phyloP scores from a whole-genome alignment of 2,329 filamentous ascomycete genomes.

The Coniochaeta prunicola region DNA sequence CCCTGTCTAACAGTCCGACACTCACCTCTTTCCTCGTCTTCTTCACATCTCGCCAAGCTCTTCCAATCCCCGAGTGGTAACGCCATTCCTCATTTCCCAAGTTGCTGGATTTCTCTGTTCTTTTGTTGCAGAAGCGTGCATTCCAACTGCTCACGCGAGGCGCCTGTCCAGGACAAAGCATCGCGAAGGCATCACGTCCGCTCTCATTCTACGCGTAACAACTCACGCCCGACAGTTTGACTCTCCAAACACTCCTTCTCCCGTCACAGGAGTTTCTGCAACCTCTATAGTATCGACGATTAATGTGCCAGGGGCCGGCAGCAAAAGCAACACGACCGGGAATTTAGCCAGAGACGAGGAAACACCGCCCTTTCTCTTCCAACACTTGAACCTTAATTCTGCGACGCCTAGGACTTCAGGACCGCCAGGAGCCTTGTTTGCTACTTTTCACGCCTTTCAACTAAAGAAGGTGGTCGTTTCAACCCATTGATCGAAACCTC shows the following conservation, averaged over 20 bases:
- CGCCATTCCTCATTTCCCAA: not conserved
- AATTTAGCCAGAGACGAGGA: slow-evolving; percentile 1
- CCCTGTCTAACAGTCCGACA: not conserved
- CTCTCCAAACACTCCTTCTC: not conserved
- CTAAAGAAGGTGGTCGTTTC: not conserved
- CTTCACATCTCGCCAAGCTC: not conserved
- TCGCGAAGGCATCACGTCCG: not conserved
- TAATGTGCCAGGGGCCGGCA: not conserved
- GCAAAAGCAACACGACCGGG: not conserved
- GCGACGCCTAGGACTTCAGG: not conserved
- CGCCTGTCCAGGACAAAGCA: not conserved
- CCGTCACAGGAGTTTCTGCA: not conserved
- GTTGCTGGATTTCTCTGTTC: not conserved
- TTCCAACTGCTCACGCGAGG: not conserved
- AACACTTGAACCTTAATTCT: not conserved
- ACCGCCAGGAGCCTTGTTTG: not conserved
- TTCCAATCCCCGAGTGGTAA: not conserved
- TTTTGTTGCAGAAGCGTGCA: not conserved
- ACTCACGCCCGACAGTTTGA: not conserved
- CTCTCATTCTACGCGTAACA: not conserved
- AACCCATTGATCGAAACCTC: not conserved
- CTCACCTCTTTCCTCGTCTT: not conserved
- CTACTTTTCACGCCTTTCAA: not conserved
- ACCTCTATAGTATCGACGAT: not conserved
- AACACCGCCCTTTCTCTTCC: not conserved